Percentiles rank a stretch among this genome's conserved stretches.
phyloP scores from a whole-genome alignment of 768 basidiomycete genomes.

The Boletus reticuloceps region DNA sequence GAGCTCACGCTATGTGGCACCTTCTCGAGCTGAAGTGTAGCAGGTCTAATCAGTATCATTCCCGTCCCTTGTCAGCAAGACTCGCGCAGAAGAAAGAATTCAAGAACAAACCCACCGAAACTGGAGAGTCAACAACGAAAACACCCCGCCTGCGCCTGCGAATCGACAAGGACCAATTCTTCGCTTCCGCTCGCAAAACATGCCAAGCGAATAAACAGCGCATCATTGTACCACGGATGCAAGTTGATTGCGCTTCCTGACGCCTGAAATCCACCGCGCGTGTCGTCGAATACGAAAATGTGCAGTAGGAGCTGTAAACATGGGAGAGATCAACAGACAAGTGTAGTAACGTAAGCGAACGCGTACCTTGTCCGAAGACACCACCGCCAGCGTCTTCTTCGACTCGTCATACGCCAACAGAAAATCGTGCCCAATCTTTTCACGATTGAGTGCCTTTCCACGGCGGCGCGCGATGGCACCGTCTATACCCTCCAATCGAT shows the following conservation, averaged over 20 bases:
- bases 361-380: conserved; percentile 41
- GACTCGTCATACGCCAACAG: conserved; percentile 51
- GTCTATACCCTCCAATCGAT: conserved; percentile 30
- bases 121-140: conserved; percentile 50
- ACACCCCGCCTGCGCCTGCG: conserved; percentile 43
- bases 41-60: conserved; percentile 40
- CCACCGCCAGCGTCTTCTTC: conserved; percentile 46
- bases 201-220: conserved; percentile 30
- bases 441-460: conserved; percentile 38
- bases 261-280: conserved; percentile 37
- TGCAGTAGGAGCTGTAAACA: conserved; percentile 37
- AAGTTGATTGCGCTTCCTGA: conserved; percentile 43
- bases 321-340: background rate
- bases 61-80: background rate
- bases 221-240: conserved; percentile 39
- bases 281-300: conserved; percentile 48
- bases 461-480: conserved; percentile 26
- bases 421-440: conserved; percentile 45
- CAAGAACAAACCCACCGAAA: background rate
- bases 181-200: conserved; percentile 50
- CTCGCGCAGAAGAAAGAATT: background rate
- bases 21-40: conserved; percentile 39
- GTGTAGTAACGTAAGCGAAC: fast-evolving
- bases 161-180: conserved; percentile 52
- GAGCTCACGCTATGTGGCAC: conserved; percentile 35